These are phyloP conservation scores for Phalaenopsis hybrid DNA, from an alignment of 116 monocot genomes.

Conservation along the genomic window DNA sequence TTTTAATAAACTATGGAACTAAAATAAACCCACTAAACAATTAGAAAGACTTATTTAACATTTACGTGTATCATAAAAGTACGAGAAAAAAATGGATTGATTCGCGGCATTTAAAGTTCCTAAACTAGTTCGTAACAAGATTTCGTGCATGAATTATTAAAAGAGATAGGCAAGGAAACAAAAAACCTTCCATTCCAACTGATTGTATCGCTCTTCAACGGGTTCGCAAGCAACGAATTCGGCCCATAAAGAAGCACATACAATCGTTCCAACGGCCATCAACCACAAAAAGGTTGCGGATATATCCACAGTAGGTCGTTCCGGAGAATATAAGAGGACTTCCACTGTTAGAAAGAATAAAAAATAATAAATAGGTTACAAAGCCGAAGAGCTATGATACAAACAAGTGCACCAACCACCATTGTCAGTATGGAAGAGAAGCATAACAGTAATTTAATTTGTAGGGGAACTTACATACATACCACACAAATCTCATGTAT, in stretches of 20 bases:
- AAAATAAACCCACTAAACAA: too few species aligned
- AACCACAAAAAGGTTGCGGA: conserved; percentile 83
- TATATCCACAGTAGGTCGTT: conserved; percentile 63
- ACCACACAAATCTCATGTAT: too few species aligned
- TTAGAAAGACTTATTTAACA: too few species aligned
- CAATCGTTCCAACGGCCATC: conserved; percentile 82
- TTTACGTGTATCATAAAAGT: neutral
- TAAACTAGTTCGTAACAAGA: neutral
- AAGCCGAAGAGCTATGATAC: neutral
- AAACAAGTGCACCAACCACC: neutral
- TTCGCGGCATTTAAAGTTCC: neutral
- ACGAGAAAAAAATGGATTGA: neutral
- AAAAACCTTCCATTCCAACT: conserved; percentile 54
- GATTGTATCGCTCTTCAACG: conserved; percentile 74
- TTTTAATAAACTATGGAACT: too few species aligned
- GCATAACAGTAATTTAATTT: neutral
- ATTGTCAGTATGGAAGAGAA: neutral
- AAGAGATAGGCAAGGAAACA: neutral
- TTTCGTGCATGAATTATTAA: neutral
- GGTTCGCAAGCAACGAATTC: conserved; percentile 65
- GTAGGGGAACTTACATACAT: neutral
- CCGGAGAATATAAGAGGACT: conserved; percentile 81
- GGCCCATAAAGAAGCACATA: conserved; percentile 87
- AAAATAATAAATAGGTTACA: conserved; percentile 2
- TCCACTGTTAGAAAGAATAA: conserved; percentile 46